These are phyloP conservation scores for Coemansia sp. DNA, from an alignment of 192 early-diverging fungal genomes.

Conservation along the genomic window DNA sequence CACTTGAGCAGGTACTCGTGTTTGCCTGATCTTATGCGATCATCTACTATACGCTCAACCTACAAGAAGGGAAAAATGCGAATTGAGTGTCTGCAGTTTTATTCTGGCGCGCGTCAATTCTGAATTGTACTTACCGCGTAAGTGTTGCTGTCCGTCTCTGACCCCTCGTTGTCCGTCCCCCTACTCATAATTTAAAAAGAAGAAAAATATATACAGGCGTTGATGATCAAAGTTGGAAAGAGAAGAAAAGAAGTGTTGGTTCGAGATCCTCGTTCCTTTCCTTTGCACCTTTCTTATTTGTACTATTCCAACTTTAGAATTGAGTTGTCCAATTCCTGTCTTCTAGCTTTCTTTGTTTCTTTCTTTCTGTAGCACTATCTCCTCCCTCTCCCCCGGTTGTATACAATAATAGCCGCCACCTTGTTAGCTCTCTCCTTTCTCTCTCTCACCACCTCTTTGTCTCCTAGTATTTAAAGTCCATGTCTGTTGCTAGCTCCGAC, in stretches of 20 bases:
- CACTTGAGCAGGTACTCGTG: conserved; percentile 37
- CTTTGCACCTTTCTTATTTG: conserved; percentile 14
- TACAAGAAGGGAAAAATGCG: neutral
- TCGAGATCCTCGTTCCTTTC: neutral
- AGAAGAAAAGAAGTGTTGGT: neutral
- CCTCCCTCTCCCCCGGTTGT: neutral
- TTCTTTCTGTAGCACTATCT: neutral
- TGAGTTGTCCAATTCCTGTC: neutral
- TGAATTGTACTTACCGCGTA: neutral
- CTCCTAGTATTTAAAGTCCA: conserved; percentile 20
- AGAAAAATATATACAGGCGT: neutral
- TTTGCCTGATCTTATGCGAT: conserved; percentile 16
- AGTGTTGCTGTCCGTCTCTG: neutral
- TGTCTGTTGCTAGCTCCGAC: conserved; percentile 66
- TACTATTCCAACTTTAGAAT: neutral
- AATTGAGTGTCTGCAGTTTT: neutral
- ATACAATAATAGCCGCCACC: neutral
- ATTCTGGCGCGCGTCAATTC: neutral
- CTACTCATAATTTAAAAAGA: neutral
- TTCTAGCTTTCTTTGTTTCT: neutral
- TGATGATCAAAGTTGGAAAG: neutral
- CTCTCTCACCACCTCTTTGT: conserved; percentile 3
- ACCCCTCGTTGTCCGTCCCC: neutral
- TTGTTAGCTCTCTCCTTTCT: conserved; percentile 11
- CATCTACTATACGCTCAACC: conserved; percentile 41